These are phyloP conservation scores for Tuber indicum DNA, from an alignment of 495 filamentous ascomycete genomes.

Conservation along the genomic window DNA sequence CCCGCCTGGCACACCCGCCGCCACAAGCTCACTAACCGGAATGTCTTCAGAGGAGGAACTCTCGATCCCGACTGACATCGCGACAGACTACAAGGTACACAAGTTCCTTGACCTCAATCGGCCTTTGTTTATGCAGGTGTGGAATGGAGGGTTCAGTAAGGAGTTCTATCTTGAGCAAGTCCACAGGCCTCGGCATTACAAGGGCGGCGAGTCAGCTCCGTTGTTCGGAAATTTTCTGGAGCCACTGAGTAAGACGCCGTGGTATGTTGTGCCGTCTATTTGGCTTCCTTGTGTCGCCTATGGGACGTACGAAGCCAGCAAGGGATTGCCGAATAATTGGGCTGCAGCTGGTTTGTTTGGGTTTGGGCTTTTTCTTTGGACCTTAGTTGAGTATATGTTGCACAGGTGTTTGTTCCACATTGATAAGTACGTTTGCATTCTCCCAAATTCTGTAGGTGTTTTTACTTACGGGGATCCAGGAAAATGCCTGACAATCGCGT, in stretches of 20 bases:
- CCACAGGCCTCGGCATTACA: slow-evolving; percentile 91
- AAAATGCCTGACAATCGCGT: slow-evolving; percentile 80
- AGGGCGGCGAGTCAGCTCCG: slow-evolving; percentile 81
- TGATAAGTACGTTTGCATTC: slow-evolving; percentile 60
- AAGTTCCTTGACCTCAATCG: slow-evolving; percentile 87
- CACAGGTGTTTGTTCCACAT: slow-evolving; percentile 94
- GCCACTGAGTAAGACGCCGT: slow-evolving; percentile 85
- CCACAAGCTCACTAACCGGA: slow-evolving; percentile 66
- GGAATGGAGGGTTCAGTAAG: slow-evolving; percentile 79
- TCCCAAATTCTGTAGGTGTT: slow-evolving; percentile 48
- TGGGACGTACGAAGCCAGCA: slow-evolving; percentile 60
- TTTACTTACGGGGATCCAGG: slow-evolving; percentile 37
- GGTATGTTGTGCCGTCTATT: slow-evolving; percentile 77
- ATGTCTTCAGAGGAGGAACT: slow-evolving; percentile 82
- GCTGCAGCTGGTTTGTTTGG: slow-evolving; percentile 16
- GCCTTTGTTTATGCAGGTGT: slow-evolving; percentile 83
- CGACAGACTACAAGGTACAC: slow-evolving; percentile 70
- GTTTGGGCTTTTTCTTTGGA: slow-evolving; percentile 71
- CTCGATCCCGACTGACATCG: slow-evolving; percentile 71
- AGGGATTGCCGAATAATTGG: slow-evolving; percentile 56
- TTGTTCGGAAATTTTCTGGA: slow-evolving; percentile 98
- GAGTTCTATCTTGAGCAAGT: slow-evolving; percentile 95
- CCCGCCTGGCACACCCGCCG: slow-evolving; percentile 30
- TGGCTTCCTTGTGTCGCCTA: slow-evolving; percentile 83
- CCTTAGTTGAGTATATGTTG: slow-evolving; percentile 79